Base-by-base conservation (phyloP, 345 rosid genomes). In the Linum trigynum region DNA sequence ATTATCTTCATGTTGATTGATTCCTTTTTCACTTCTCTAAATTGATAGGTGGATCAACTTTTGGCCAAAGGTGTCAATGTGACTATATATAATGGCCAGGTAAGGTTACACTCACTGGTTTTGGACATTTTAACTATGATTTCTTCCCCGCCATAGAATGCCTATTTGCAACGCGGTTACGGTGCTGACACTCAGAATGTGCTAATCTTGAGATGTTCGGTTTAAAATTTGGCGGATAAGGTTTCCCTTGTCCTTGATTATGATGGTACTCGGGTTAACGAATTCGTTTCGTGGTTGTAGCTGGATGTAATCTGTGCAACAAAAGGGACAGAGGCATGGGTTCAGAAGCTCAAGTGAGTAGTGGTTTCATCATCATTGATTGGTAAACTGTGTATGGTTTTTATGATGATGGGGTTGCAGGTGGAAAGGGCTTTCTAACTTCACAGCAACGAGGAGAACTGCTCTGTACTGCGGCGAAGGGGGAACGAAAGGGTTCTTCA, bases 1-100 rank as follows among this genome's bases (percentile, higher is more conserved):
- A 23, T 23, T 23, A 23, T 9, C 15, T 41, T 48, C 14, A 45
- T 2, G 38, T 39, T 38, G 8, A 14, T 17, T 53, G 16, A 57
- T 66, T 5, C 11, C 3, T 6, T 67, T 65, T 23, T 23, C 32
- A 23, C 1, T 23, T 23, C 32, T 23, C 1, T 8, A 1, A 48
- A 36, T 39, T 69, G 55, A 14, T 65, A 92, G 95, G 96, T 89
- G 16, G 92, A 87, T 76, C 83, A 85, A 70, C 87, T 89, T 5
- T 86, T 92, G 61, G 76, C 85, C 23, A 86, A 80, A 59, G 97
- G 96, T 9, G 73, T 87, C 58, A 81, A 83, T 72, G 96, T 90
- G 43, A 89, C 96, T 6, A 67, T 92, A 32, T 89, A 92, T 66
- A 92, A 71, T 82, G 98, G 98, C 23, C 98, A 92, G 65, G 98